These are phyloP conservation scores for Exophiala spinifera DNA, from an alignment of 2,329 filamentous ascomycete species.

Conservation along the genomic window DNA sequence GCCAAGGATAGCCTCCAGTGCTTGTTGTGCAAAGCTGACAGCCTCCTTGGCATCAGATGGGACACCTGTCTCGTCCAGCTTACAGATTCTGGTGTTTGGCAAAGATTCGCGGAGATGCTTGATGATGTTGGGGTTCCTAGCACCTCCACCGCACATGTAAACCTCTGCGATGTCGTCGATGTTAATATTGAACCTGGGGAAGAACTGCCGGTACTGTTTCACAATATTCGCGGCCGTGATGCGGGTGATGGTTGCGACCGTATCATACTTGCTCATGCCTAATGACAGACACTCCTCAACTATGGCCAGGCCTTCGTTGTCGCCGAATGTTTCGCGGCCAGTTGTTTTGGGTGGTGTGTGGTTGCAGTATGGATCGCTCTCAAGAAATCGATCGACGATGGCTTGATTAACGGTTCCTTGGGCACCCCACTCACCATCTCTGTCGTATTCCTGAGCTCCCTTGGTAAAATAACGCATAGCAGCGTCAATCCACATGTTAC, in stretches of 20 bases:
- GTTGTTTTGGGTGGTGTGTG: constrained; percentile 56
- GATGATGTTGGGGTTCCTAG: constrained; percentile 57
- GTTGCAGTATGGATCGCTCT: constrained; percentile 48
- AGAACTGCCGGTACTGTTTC: constrained; percentile 48
- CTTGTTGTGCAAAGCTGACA: constrained; percentile 59
- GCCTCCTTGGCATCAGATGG: constrained; percentile 59
- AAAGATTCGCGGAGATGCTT: constrained; percentile 51
- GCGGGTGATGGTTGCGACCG: constrained; percentile 58
- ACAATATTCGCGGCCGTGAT: constrained; percentile 60
- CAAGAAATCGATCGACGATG: constrained; percentile 53
- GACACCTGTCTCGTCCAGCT: constrained; percentile 58
- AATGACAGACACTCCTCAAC: constrained; percentile 46
- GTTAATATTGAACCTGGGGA: too few relatives aligned
- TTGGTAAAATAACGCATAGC: constrained; percentile 54
- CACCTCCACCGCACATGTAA: constrained; percentile 61
- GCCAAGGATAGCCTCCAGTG: constrained; percentile 57
- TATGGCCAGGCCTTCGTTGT: constrained; percentile 53
- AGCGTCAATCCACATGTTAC: constrained; percentile 57
- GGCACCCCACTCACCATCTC: constrained; percentile 51
- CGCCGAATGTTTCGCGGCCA: constrained; percentile 58
- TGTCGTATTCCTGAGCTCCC: constrained; percentile 51
- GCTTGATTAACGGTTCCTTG: constrained; percentile 50
- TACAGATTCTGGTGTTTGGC: constrained; percentile 50
- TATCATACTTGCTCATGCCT: constrained; percentile 49
- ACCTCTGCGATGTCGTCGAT: constrained; percentile 57